Percentiles rank a stretch among this genome's conserved stretches.
Evolutionary conservation across 257 asterid genomes (phyloP).

Genomic region (Nemophila menziesii): DNA sequence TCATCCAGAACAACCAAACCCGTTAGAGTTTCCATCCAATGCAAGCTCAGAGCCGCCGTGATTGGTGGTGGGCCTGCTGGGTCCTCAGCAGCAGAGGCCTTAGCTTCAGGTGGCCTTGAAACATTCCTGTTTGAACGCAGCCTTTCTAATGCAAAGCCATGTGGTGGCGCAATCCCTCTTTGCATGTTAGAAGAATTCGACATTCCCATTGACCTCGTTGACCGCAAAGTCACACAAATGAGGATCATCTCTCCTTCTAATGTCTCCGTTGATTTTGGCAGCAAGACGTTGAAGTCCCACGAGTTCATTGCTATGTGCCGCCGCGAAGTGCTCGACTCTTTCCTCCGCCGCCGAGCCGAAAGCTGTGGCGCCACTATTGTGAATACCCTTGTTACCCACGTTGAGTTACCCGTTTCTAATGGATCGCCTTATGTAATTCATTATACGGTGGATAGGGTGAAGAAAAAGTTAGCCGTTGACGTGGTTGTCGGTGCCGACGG

Average conservation of each 20-base stretch:
- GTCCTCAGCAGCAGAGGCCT: constrained; percentile 76
- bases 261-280: constrained; percentile 60
- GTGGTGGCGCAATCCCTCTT: constrained; percentile 83
- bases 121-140: constrained; percentile 77
- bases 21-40: constrained; percentile 15
- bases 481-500: constrained; percentile 79
- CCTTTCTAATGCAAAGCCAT: constrained; percentile 64
- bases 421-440: constrained; percentile 39
- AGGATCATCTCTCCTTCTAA: constrained; percentile 74
- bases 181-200: constrained; percentile 84
- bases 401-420: constrained; percentile 32
- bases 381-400: constrained; percentile 49
- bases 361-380: constrained; percentile 45
- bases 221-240: constrained; percentile 68
- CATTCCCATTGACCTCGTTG: constrained; percentile 52
- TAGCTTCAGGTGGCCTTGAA: constrained; percentile 67
- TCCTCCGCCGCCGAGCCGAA: constrained; percentile 59
- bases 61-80: constrained; percentile 91
- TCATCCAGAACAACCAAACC: constrained; percentile 14
- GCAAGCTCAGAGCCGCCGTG: constrained; percentile 60
- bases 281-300: constrained; percentile 44
- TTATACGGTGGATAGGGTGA: constrained; percentile 28
- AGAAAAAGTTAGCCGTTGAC: constrained; percentile 41
- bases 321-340: constrained; percentile 70
- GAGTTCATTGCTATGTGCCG: constrained; percentile 86